Evolutionary conservation across 352 stramenopile species (phyloP).

Genomic region (Pythium diclinum): DNA sequence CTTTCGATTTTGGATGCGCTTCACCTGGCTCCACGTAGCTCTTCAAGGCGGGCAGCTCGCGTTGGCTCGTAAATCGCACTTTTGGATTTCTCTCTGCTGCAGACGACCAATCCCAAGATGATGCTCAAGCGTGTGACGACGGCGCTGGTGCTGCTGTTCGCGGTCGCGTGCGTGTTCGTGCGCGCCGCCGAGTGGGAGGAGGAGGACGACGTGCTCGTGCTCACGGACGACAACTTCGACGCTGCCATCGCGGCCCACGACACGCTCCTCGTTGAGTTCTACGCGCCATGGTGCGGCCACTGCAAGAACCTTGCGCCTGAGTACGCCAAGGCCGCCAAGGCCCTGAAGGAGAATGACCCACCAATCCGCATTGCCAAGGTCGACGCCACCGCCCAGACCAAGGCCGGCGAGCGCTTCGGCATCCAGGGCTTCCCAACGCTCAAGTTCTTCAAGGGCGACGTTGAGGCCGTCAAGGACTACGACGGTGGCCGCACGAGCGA

Average conservation of each 20-base stretch:
- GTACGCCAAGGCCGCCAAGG: conserved; percentile 85
- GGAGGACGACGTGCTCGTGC: conserved; percentile 89
- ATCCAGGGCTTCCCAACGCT: conserved; percentile 90
- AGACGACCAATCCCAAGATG: conserved; percentile 34
- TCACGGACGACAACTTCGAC: conserved; percentile 92
- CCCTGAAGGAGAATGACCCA: conserved; percentile 73
- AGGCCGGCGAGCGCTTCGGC: conserved; percentile 75
- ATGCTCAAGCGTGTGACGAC: conserved; percentile 56
- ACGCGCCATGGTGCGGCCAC: conserved; percentile 50
- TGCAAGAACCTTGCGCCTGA: conserved; percentile 77
- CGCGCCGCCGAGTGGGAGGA: conserved; percentile 65
- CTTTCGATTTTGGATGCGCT: conserved; percentile 46
- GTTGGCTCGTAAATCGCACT: background rate
- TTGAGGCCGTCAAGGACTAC: conserved; percentile 82
- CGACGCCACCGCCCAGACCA: conserved; percentile 83
- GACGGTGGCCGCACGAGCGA: conserved; percentile 78
- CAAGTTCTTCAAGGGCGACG: conserved; percentile 91
- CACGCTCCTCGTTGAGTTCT: conserved; percentile 84
- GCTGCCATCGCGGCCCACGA: conserved; percentile 81
- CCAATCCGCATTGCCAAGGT: conserved; percentile 84
- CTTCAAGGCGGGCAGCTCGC: conserved; percentile 1
- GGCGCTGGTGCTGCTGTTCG: conserved; percentile 44
- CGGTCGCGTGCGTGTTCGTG: conserved; percentile 42
- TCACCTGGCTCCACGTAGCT: conserved; percentile 16
- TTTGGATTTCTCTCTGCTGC: conserved; percentile 29